Conservation (phyloP, 768 basidiomycete species). For the Crassisporium funariophilum region DNA sequence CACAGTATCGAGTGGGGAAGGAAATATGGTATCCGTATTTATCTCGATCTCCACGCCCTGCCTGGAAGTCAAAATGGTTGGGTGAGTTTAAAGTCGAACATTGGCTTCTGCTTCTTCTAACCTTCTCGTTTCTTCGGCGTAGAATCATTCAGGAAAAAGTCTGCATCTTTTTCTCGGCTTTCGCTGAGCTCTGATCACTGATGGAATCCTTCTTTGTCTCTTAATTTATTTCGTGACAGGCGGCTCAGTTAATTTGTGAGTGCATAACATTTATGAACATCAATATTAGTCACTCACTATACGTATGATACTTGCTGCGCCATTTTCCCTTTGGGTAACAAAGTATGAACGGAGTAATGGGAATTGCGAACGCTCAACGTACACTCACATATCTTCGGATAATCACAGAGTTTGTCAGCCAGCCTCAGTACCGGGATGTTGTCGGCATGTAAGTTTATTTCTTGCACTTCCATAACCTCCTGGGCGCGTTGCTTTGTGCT, state of each 20-base stretch:
- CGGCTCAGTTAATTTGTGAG: conserved; percentile 67
- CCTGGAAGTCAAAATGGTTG: conserved; percentile 86
- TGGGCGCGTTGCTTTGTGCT: conserved; percentile 4
- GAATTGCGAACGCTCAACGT: conserved; percentile 85
- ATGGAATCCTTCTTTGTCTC: conserved; percentile 6
- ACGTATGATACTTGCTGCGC: conserved; percentile 12
- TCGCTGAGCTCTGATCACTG: conserved; percentile 8
- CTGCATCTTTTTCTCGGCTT: conserved; percentile 5
- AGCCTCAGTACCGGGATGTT: conserved; percentile 75
- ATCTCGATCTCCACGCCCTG: conserved; percentile 76
- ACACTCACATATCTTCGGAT: conserved; percentile 81
- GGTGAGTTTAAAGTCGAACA: conserved; percentile 34
- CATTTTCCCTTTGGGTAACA: conserved; percentile 5
- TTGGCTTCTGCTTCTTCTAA: conserved; percentile 12
- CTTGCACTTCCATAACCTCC: conserved; percentile 4
- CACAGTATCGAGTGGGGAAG: conserved; percentile 79
- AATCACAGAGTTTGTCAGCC: conserved; percentile 82
- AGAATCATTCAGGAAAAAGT: conserved; percentile 45
- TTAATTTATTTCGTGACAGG: conserved; percentile 22
- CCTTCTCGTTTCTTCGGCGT: conserved; percentile 13
- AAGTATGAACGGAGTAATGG: conserved; percentile 80
- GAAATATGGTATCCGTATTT: conserved; percentile 89
- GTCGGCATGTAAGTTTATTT: conserved; percentile 54
- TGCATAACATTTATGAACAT: no score
- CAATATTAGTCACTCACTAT: conserved; percentile 7